Evolutionary conservation across 805 yeast species (phyloP), one percentile per base, ranked within the genome.

Genomic region (Barnettozyma siamensis): DNA sequence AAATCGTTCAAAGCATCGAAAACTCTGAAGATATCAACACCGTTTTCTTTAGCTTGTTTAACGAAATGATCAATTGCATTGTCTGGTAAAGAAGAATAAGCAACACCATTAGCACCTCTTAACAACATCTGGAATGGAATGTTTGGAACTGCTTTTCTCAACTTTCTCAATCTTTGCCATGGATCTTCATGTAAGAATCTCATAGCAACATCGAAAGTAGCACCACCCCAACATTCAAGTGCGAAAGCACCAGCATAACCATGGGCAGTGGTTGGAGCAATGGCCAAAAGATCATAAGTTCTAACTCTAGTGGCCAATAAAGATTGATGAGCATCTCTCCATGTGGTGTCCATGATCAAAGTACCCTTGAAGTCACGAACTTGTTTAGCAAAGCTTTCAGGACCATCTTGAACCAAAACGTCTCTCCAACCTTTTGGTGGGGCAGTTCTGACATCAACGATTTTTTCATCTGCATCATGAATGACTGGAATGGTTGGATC

Each of bases 261-360:
- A 59, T 84, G 82, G 3, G 96, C 86, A 26, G 99, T 93, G 43
- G 94, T 78, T 45, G 88, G 89, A 18, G 99, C 99, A 69, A 93
- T 87, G 54, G 88, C 84, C 39, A 83, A 70, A 58, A 93, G 70
- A 66, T 93, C 99, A 53, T 85, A 76, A 19, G 99, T 93, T 69
- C 99, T 81, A 30, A 93, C 94, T 68, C 99, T 84, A 32, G 99
- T 93, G 9, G 99, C 99, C 59, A 93, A 74, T 54, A 93, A 70
- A 19, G 97, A 89, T 73, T 93, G 99, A 69, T 93, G 99, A 29
- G 99, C 99, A 67, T 93, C 99, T 80, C 99, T 88, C 99, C 99
- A 93, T 9, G 99, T 93, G 41, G 99, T 93, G 65, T 93, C 99
- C 87, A 94, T 93, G 57, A 93, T 69, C 64, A 93, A 72, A 51